Conservation (phyloP, 2,329 filamentous ascomycete genomes). For the Cercospora janseana region DNA sequence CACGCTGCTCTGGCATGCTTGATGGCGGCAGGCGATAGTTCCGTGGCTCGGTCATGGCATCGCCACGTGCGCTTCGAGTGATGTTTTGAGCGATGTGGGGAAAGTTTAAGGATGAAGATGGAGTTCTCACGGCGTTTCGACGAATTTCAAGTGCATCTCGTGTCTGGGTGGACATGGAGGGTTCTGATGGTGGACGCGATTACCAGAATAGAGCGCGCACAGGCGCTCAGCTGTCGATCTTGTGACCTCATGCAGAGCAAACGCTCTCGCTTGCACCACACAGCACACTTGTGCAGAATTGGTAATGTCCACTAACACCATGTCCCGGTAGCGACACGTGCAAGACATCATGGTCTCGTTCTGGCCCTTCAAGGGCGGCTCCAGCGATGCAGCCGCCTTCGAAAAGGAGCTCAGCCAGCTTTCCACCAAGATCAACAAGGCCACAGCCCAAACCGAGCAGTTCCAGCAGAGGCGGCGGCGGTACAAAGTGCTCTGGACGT, state of each 20-base stretch:
- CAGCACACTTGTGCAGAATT: background rate
- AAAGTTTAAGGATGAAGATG: background rate
- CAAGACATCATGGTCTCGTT: slow-evolving; percentile 68
- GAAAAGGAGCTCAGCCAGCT: slow-evolving; percentile 85
- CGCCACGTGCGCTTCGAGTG: slow-evolving; percentile 13
- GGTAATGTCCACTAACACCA: background rate
- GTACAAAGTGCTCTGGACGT: slow-evolving; percentile 78
- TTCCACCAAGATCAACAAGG: slow-evolving; percentile 75
- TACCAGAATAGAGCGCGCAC: too few relatives aligned
- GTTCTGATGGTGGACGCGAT: too few relatives aligned
- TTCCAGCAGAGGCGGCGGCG: slow-evolving; percentile 71
- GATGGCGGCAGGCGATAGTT: background rate
- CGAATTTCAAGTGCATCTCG: too few relatives aligned
- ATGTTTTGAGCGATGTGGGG: background rate
- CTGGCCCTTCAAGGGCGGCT: slow-evolving; percentile 83
- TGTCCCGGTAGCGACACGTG: slow-evolving; percentile 1
- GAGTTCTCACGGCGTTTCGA: background rate
- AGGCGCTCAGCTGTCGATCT: slow-evolving; percentile 5
- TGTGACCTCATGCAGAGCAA: slow-evolving; percentile 3
- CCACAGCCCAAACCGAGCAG: slow-evolving; percentile 70
- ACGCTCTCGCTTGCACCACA: background rate
- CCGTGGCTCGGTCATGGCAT: slow-evolving; percentile 2
- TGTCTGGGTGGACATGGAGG: too few relatives aligned
- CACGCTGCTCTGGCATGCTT: slow-evolving; percentile 4
- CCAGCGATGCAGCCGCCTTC: slow-evolving; percentile 83